Conservation (phyloP, 2,329 filamentous ascomycete species). For the Didymella pinodella region DNA sequence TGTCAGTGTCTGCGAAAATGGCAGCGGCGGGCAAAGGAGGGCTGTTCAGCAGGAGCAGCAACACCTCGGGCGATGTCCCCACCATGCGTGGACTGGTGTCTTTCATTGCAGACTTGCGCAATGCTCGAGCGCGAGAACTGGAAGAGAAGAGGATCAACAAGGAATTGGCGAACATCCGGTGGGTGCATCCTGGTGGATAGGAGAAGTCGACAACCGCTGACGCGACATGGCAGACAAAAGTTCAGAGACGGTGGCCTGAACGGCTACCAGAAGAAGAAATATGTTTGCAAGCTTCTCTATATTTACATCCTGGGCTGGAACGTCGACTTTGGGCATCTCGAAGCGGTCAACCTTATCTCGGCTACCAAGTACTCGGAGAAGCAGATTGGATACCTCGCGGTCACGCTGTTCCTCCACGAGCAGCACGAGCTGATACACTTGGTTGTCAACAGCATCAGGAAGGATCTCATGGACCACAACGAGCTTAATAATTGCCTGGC, state of each 20-base stretch:
- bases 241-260: constrained; percentile 95
- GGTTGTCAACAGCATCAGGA: constrained; percentile 98
- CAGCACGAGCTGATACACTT: constrained; percentile 94
- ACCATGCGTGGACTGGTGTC: constrained; percentile 76
- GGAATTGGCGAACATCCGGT: constrained; percentile 95
- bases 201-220: constrained; percentile 31
- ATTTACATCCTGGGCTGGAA: constrained; percentile 99
- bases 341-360: constrained; percentile 97
- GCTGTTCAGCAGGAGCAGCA: constrained; percentile 52
- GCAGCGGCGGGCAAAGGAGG: constrained; percentile 49
- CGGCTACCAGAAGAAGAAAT: constrained; percentile 99
- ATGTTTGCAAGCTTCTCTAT: constrained; percentile 99
- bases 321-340: constrained; percentile 97
- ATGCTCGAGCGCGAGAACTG: constrained; percentile 90
- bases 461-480: constrained; percentile 92
- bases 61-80: constrained; percentile 49
- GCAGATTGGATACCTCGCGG: constrained; percentile 97
- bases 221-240: constrained; percentile 71
- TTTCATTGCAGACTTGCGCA: constrained; percentile 96
- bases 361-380: constrained; percentile 98
- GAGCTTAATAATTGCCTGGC: constrained; percentile 98
- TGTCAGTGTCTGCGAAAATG: constrained; percentile 47
- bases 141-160: constrained; percentile 99
- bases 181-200: constrained; percentile 42
- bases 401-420: constrained; percentile 96